A percentile compares a stretch with the other conserved stretches of the same genome.
These are phyloP conservation scores for Pyrenochaeta sp. DNA, from an alignment of 2,329 filamentous ascomycete species.

Conservation along the genomic window DNA sequence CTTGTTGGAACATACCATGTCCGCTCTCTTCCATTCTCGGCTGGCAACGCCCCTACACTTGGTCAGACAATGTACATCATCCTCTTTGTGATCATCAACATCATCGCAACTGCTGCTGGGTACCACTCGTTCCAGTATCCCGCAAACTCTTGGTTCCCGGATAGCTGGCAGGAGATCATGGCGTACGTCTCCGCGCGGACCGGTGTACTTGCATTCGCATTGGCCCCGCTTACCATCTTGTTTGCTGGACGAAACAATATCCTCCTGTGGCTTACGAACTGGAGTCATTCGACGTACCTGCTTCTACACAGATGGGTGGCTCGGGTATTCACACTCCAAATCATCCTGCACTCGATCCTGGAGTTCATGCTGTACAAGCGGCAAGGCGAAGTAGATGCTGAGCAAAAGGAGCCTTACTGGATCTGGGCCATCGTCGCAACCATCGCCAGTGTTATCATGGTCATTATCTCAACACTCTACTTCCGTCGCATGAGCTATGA, in stretches of 20 bases:
- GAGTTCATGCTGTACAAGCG: conserved; percentile 27
- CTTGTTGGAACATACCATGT: conserved; percentile 24
- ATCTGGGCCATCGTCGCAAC: conserved; percentile 52
- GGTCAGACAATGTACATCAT: conserved; percentile 58
- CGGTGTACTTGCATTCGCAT: conserved; percentile 42
- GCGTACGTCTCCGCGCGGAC: conserved; percentile 39
- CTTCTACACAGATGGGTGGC: conserved; percentile 47
- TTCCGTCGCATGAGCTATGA: conserved; percentile 45
- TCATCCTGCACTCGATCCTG: conserved; percentile 29
- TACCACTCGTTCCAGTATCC: conserved; percentile 48
- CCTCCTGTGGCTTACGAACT: conserved; percentile 50
- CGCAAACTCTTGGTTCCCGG: conserved; percentile 49
- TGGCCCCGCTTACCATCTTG: conserved; percentile 43
- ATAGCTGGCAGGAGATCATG: conserved; percentile 34
- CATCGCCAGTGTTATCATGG: conserved; percentile 34
- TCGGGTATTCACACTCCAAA: conserved; percentile 28
- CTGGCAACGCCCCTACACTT: conserved; percentile 52
- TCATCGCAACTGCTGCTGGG: conserved; percentile 22
- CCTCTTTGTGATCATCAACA: conserved; percentile 28
- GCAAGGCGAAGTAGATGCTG: conserved; percentile 20
- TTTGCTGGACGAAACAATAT: conserved; percentile 51
- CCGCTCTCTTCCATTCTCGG: conserved; percentile 19
- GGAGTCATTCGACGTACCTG: conserved; percentile 49
- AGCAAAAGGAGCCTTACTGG: conserved; percentile 42
- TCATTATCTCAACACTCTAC: conserved; percentile 34